Evolutionary conservation across 331 rosid species (phyloP), one percentile per base, ranked within the genome.

Genomic region (Dryas integrifolia): DNA sequence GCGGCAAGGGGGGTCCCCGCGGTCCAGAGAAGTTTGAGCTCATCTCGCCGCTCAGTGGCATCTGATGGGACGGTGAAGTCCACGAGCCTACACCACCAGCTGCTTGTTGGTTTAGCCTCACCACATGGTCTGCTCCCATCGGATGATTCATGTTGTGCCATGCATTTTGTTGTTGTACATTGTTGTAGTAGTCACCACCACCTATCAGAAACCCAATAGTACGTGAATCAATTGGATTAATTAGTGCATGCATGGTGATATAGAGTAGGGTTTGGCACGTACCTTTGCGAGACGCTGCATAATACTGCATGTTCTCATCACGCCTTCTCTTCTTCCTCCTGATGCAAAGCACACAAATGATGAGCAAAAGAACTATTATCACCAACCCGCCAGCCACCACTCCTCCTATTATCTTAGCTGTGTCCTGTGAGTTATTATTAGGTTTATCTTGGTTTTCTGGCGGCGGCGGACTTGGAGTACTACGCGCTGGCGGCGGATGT

Each of bases 251-350:
- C 2, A 30, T 21, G 10, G 10, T 65, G 8, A 18, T 38, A 15
- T 1, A 7, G 13, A 21, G 46, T 46, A 24, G 49, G 48, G 11
- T 75, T 81, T 44, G 65, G 58, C 43, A 88, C 92, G 92, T 87
- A 58, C 90, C 79, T 71, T 72, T 55, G 51, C 87, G 72, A 78
- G 78, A 85, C 4, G 87, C 92, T 79, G 84, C 87, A 55, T 86
- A 86, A 61, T 87, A 86, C 55, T 73, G 85, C 82, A 73, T 64
- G 18, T 30, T 1, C 35, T 72, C 73, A 14, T 73, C 74, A 7
- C 16, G 43, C 75, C 78, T 83, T 65, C 76, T 87, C 70, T 72
- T 90, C 86, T 81, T 92, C 83, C 48, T 92, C 73, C 83, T 83
- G 3, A 70, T 18, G 52, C 86, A 87, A 65, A 86, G 0, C n/a